Evolutionary conservation across 371 early-diverging fungal species (phyloP).

Genomic region (Apophysomyces variabilis): DNA sequence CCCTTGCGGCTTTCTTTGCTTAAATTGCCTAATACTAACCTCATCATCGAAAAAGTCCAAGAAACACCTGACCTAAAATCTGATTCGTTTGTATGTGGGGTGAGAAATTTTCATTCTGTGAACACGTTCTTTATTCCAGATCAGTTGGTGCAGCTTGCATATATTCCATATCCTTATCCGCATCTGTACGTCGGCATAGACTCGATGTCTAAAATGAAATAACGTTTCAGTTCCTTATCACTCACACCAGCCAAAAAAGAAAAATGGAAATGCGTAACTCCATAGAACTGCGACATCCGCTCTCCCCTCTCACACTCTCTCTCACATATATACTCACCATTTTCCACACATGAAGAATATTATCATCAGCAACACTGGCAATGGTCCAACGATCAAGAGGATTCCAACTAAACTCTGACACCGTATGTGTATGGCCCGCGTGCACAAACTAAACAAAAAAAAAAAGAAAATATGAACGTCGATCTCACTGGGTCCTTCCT

Average conservation of each 20-base stretch:
- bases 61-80: constrained; percentile 2
- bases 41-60: constrained; percentile 2
- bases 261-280: no score
- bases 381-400: constrained; percentile 94
- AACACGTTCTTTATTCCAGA: constrained; percentile 35
- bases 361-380: constrained; percentile 95
- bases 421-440: constrained; percentile 97
- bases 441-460: constrained; percentile 84
- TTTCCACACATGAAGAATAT: constrained; percentile 98
- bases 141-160: constrained; percentile 25
- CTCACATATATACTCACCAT: constrained; percentile 68
- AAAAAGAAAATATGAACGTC: neutral
- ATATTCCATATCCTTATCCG: constrained; percentile 3
- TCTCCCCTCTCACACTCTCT: neutral
- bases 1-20: constrained; percentile 6
- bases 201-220: neutral
- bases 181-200: constrained; percentile 10
- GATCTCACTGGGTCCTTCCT: constrained; percentile 4
- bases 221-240: neutral
- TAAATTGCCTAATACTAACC: constrained; percentile 5
- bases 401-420: constrained; percentile 98
- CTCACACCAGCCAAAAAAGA: no score
- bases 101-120: constrained; percentile 10
- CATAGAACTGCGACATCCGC: no score
- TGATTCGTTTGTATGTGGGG: constrained; percentile 11